Evolutionary conservation across 2,329 filamentous ascomycete species (phyloP).

Genomic region (Aspergillus oerlinghausenensis): DNA sequence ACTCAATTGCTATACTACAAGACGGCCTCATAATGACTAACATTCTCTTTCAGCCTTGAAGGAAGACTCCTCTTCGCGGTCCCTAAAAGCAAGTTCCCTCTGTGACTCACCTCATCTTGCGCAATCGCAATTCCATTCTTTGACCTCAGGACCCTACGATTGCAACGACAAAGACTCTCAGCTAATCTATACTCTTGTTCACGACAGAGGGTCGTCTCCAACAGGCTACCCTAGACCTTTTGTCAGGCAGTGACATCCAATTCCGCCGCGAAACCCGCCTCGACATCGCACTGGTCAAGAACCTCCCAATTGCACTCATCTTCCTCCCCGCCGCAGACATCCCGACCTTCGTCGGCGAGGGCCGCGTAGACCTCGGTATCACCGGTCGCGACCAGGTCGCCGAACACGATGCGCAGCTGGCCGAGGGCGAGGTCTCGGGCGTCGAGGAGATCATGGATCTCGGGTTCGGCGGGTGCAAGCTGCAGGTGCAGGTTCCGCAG

Average conservation of each 20-base stretch:
- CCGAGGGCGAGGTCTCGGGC: slow-evolving; percentile 43
- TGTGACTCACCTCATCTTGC: slow-evolving; percentile 17
- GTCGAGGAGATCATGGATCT: slow-evolving; percentile 88
- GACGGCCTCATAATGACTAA: slow-evolving; percentile 17
- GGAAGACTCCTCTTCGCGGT: slow-evolving; percentile 92
- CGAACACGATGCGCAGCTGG: slow-evolving; percentile 68
- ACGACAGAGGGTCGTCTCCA: slow-evolving; percentile 83
- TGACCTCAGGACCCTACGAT: background rate
- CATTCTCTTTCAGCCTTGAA: slow-evolving; percentile 63
- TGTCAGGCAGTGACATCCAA: slow-evolving; percentile 91
- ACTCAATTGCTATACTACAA: slow-evolving; percentile 1
- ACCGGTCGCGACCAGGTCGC: slow-evolving; percentile 89
- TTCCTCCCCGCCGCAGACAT: slow-evolving; percentile 98
- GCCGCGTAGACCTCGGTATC: slow-evolving; percentile 88
- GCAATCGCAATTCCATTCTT: background rate
- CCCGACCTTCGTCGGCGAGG: slow-evolving; percentile 94
- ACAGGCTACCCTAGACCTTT: slow-evolving; percentile 79
- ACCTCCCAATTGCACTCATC: slow-evolving; percentile 88
- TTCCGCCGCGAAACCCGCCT: slow-evolving; percentile 92
- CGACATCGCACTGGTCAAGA: slow-evolving; percentile 97
- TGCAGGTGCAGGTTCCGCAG: slow-evolving; percentile 94
- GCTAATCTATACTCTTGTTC: slow-evolving; percentile 4
- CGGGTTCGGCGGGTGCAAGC: slow-evolving; percentile 82
- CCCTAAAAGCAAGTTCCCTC: slow-evolving; percentile 77
- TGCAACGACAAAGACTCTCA: slow-evolving; percentile 3